Evolutionary conservation across 345 rosid genomes (phyloP), one percentile per base, ranked within the genome.

Genomic region (Toxicodendron radicans): DNA sequence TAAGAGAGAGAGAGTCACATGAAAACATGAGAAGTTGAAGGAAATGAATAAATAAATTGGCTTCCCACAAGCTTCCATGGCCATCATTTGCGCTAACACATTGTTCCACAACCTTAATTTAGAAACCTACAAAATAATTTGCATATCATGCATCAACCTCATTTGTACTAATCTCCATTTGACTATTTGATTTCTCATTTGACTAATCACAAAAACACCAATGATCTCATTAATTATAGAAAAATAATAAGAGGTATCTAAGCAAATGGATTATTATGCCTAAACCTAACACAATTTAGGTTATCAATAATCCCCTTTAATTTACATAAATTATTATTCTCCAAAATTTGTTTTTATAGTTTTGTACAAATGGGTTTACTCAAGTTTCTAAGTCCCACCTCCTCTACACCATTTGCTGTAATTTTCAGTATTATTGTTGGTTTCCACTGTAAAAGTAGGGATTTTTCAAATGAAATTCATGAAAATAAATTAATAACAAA

Each of bases 1-100:
- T 63, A 71, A 67, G 18, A 53, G 51, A 33, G 38, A 7, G 66
- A 56, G 24, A 32, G 66, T 79, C 88, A 86, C 89, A 81, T 85
- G 91, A 85, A 84, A 79, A 57, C 85, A 79, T 76, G 81, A 74
- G 35, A 78, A 74, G 75, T 65, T 41, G 70, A 58, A 64, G 53
- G 56, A 10, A 35, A 12, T 68, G 72, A 72, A 72, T 79, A 73
- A 70, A 58, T 78, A 73, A 81, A 49, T 72, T 38, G 43, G 41
- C 41, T n/a, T 17, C 17, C 0, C 64, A 45, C 54, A 45, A 67
- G 68, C 75, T 23, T 58, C 33, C 32, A 18, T 41, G 48, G 46
- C 77, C 79, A 71, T 63, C 73, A 73, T 74, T 74, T 71, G 61
- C 75, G 75, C 69, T 61, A 72, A 67, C 67, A 73, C 63, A 60